phyloP scores from a whole-genome alignment of 2,329 filamentous ascomycete genomes.

The Colletotrichum neosansevieriae region DNA sequence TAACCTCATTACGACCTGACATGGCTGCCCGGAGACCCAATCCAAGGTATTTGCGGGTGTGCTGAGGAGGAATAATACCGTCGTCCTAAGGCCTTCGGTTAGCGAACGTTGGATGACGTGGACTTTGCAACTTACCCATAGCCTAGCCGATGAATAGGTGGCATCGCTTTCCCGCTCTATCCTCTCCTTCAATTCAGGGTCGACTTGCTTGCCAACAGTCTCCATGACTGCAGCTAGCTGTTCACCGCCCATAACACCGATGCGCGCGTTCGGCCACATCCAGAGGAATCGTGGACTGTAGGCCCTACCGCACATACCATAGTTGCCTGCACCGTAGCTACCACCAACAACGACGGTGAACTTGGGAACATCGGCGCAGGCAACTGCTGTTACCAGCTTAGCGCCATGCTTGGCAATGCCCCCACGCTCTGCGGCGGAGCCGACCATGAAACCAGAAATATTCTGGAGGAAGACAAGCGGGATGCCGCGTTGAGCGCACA shows the following conservation, averaged over 20 bases:
- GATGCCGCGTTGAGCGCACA: conserved; percentile 90
- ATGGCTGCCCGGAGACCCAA: conserved; percentile 79
- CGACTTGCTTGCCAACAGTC: conserved; percentile 85
- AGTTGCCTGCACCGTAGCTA: conserved; percentile 94
- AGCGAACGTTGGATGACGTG: conserved; percentile 36
- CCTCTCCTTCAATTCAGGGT: conserved; percentile 82
- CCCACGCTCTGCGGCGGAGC: conserved; percentile 88
- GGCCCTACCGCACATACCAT: conserved; percentile 97
- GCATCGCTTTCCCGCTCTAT: conserved; percentile 94
- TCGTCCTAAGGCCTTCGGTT: conserved; percentile 67
- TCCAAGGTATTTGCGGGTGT: conserved; percentile 79
- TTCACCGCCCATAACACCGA: conserved; percentile 95
- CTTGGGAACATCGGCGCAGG: conserved; percentile 94
- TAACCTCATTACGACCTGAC: conserved; percentile 73
- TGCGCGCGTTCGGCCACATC: conserved; percentile 98
- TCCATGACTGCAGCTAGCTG: conserved; percentile 95
- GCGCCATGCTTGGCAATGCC: conserved; percentile 98
- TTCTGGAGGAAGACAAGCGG: conserved; percentile 96
- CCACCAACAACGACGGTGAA: conserved; percentile 97
- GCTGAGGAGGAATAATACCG: conserved; percentile 81
- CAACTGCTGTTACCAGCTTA: conserved; percentile 95
- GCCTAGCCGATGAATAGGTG: conserved; percentile 84
- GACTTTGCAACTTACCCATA: conserved; percentile 75
- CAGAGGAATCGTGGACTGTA: conserved; percentile 93
- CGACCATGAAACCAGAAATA: conserved; percentile 98